Base-by-base conservation (phyloP, 768 basidiomycete genomes). In the Psilocybe cyanescens region DNA sequence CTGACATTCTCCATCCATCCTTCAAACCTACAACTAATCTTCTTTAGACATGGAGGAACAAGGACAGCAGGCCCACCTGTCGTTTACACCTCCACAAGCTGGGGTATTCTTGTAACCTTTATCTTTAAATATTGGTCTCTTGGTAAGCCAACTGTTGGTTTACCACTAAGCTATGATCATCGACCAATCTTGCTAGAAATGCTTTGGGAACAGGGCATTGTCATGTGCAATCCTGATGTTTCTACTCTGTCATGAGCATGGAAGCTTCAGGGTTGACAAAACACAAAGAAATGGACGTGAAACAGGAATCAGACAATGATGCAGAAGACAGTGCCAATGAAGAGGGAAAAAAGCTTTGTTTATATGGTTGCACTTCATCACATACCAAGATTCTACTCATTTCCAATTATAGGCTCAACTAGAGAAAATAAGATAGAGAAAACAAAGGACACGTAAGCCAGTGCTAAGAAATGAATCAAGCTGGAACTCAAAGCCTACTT, bases 391-490 rank as follows among this genome's bases (percentile, higher is more conserved):
- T 8, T 8, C 29, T 8, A 5, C 16, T 11, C 11, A 31, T 16
- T 11, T 30, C 2, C 35, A 19, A 19, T 14, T 7, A 48, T 30
- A 60, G 59, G 53, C 51, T 7, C 52, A 54, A 17, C 59, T 60
- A 8, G 54, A 60, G 54, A 12, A 46, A 31, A 28, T 60, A 7
- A 53, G 59, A 9, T 31, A 49, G 29, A 37, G 39, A 19, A 60
- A 56, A 50, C 59, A 11, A 49, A 19, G 19, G 33, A 35, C 33
- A 44, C 28, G 19, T 51, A 19, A 41, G 44, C 45, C 24, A 14
- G 47, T 14, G 35, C 2, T 9, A 59, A 6, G 14, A 51, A 50
- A 35, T 11, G 39, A 16, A 49, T 59, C 17, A 59, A 59, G 19
- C 19, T 39, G 24, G 50, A 52, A 52, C 50, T 49, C 16, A 30